Percentiles rank a stretch among this genome's conserved stretches.
phyloP scores from a whole-genome alignment of 305 asterid species.

The Rubia balearica region DNA sequence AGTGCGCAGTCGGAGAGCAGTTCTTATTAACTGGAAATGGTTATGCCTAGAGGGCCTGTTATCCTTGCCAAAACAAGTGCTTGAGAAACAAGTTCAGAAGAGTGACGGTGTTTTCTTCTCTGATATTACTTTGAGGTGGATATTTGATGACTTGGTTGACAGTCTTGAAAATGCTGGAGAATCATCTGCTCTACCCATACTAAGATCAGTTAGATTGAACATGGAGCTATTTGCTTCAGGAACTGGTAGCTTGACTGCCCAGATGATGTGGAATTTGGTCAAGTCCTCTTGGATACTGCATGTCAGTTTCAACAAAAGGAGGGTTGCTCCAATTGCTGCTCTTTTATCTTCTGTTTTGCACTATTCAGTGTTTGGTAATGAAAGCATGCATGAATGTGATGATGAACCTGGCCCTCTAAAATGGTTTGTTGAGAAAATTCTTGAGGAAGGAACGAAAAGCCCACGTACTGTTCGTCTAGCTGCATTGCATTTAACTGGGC shows the following conservation, averaged over 20 bases:
- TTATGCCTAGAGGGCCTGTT: slow-evolving; percentile 67
- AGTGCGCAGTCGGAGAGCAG: slow-evolving; percentile 69
- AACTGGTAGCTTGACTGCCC: slow-evolving; percentile 39
- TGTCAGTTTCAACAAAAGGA: slow-evolving; percentile 84
- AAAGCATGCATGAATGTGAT: slow-evolving; percentile 60
- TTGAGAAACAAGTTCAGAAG: slow-evolving; percentile 33
- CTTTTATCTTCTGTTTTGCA: slow-evolving; percentile 86
- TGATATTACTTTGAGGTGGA: slow-evolving; percentile 30
- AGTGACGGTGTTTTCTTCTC: slow-evolving; percentile 40
- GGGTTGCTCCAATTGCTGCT: slow-evolving; percentile 98
- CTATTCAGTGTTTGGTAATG: slow-evolving; percentile 64
- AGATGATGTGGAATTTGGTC: slow-evolving; percentile 96
- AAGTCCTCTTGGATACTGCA: slow-evolving; percentile 90
- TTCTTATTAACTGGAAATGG: slow-evolving; percentile 92
- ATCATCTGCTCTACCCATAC: slow-evolving; percentile 69
- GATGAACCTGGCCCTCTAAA: slow-evolving; percentile 77
- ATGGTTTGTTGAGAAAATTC: slow-evolving; percentile 85
- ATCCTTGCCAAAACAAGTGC: slow-evolving; percentile 52
- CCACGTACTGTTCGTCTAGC: slow-evolving; percentile 99
- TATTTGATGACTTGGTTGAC: slow-evolving; percentile 68
- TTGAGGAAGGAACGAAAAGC: slow-evolving; percentile 91
- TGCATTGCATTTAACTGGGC: slow-evolving; percentile 87
- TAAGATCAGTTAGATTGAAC: slow-evolving; percentile 71
- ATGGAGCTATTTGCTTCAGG: slow-evolving; percentile 56
- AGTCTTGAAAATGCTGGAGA: slow-evolving; percentile 97